phyloP scores from a whole-genome alignment of 257 asterid genomes.

The Solanum dulcamara region DNA sequence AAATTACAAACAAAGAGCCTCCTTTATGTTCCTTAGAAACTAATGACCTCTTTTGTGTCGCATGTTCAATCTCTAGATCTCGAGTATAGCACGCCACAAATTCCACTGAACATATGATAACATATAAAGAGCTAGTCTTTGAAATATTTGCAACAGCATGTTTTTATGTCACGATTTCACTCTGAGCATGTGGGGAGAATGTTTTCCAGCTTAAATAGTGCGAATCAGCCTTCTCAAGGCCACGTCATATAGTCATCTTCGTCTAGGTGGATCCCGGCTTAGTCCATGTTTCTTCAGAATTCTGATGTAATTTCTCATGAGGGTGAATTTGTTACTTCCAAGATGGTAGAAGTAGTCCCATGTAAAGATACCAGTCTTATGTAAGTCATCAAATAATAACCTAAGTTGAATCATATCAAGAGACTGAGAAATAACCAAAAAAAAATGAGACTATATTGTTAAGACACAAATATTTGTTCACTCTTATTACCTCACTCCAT shows the following conservation, averaged over 20 bases:
- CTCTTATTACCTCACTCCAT: conserved; percentile 74
- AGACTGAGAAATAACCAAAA: neutral
- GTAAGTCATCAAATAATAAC: conserved; percentile 84
- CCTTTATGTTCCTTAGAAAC: neutral
- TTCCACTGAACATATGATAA: conserved; percentile 37
- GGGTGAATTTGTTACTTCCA: conserved; percentile 62
- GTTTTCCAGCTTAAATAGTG: neutral
- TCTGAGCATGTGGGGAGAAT: neutral
- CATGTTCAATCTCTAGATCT: neutral
- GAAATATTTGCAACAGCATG: neutral
- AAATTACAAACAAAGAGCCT: neutral
- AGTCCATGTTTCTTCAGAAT: conserved; percentile 72
- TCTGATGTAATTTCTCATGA: conserved; percentile 62
- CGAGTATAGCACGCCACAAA: conserved; percentile 33
- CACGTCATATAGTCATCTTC: conserved; percentile 20
- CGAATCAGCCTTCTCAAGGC: neutral
- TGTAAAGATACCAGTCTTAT: conserved; percentile 85
- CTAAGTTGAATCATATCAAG: conserved; percentile 19
- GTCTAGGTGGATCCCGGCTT: conserved; percentile 66
- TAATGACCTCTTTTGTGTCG: neutral
- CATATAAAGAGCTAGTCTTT: neutral
- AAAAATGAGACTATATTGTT: neutral
- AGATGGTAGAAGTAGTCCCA: conserved; percentile 87
- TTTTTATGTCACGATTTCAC: neutral
- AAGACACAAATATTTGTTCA: neutral